phyloP scores from a whole-genome alignment of 2,329 filamentous ascomycete species.

The Diaporthe ilicicola region DNA sequence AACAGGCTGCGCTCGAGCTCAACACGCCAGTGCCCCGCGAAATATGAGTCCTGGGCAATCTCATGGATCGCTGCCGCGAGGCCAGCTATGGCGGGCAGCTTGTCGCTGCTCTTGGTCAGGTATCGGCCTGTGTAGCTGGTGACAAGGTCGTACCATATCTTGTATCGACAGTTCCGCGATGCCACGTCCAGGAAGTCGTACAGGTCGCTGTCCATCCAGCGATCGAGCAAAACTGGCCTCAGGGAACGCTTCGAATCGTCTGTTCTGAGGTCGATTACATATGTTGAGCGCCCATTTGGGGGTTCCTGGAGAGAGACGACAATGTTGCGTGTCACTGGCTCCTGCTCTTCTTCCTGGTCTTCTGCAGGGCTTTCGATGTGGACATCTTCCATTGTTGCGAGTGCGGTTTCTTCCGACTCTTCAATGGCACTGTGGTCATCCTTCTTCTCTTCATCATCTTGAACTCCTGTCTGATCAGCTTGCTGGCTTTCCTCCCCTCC shows the following conservation, averaged over 20 bases:
- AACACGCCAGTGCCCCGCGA: slow-evolving; percentile 1
- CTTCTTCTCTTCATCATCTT: background rate
- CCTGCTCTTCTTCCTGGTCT: background rate
- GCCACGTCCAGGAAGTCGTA: slow-evolving; percentile 3
- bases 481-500: background rate
- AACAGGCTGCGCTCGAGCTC: slow-evolving; percentile 13
- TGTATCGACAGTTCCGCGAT: background rate
- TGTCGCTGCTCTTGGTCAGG: background rate
- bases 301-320: background rate
- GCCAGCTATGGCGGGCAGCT: background rate
- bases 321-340: background rate
- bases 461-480: background rate
- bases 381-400: background rate
- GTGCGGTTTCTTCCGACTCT: background rate
- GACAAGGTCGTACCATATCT: background rate
- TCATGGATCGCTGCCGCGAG: background rate
- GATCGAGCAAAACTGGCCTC: background rate
- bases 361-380: background rate
- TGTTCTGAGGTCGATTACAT: background rate
- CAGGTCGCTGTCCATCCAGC: background rate
- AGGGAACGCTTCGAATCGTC: background rate
- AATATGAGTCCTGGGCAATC: background rate
- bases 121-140: background rate
- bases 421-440: background rate
- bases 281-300: background rate